These are phyloP conservation scores for Colletotrichum caudatum DNA, from an alignment of 2,329 filamentous ascomycete genomes.

Conservation along the genomic window DNA sequence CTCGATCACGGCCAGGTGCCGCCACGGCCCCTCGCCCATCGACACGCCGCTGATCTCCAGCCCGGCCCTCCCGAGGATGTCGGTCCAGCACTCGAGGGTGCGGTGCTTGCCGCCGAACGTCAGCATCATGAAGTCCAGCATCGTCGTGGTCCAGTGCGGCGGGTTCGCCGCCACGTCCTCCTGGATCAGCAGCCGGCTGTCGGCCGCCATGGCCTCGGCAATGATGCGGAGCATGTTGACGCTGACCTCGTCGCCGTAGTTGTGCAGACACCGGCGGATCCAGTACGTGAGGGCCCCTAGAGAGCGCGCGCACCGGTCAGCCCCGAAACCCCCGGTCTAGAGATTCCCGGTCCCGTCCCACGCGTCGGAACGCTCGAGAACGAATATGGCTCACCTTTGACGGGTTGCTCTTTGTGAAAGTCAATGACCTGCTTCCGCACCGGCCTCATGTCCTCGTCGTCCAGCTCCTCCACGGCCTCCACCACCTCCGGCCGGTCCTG, in stretches of 20 bases:
- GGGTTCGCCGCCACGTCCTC: conserved; percentile 49
- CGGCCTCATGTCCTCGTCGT: conserved; percentile 42
- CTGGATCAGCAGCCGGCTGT: conserved; percentile 51
- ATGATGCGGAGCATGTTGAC: conserved; percentile 50
- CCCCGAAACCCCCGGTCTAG: not conserved
- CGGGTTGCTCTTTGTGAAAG: conserved; percentile 47
- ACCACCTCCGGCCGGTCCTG: conserved; percentile 50
- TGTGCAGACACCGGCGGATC: conserved; percentile 54
- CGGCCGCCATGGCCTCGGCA: conserved; percentile 47
- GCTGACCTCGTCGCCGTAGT: conserved; percentile 51
- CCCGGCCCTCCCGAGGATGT: conserved; percentile 45
- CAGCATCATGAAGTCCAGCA: conserved; percentile 50
- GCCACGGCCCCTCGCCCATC: conserved; percentile 38
- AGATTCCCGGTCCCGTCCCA: not conserved
- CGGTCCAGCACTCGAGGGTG: conserved; percentile 45
- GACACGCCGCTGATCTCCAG: conserved; percentile 46
- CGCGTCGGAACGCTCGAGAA: too few relatives aligned
- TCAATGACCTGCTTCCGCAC: conserved; percentile 44
- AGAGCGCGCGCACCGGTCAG: not conserved
- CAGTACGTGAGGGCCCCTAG: conserved; percentile 53
- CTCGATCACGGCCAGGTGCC: conserved; percentile 43
- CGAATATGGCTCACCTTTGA: conserved; percentile 32
- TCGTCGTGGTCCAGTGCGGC: conserved; percentile 44
- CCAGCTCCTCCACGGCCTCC: conserved; percentile 43
- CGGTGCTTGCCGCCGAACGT: conserved; percentile 51